A percentile compares a stretch with the other conserved stretches of the same genome.
These are phyloP conservation scores for Solanum hybrid DNA, from an alignment of 305 asterid species.

Conservation along the genomic window DNA sequence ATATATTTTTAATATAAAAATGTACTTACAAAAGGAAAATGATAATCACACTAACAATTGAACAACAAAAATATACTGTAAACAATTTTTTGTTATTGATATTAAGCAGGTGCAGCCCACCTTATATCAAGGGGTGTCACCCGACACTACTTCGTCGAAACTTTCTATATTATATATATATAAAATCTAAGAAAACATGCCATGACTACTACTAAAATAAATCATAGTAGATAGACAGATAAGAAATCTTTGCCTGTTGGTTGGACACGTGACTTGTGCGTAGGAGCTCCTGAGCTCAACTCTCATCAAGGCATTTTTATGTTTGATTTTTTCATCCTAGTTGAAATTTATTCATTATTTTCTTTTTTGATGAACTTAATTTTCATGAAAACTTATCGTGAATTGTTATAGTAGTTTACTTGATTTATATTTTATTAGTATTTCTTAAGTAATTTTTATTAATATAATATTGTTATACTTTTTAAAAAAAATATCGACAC, in stretches of 20 bases:
- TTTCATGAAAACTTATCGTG: not conserved
- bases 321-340: not conserved
- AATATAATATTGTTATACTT: not conserved
- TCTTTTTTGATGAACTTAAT: not conserved
- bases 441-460: too few species aligned
- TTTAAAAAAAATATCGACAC: rapidly evolving
- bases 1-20: too few species aligned
- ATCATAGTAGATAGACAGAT: not conserved
- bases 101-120: not conserved
- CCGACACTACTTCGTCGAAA: too few species aligned
- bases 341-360: not conserved
- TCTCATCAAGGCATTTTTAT: not conserved
- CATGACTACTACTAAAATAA: not conserved
- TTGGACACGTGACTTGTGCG: not conserved
- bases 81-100: not conserved
- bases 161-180: too few species aligned
- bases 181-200: too few species aligned
- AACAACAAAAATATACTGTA: not conserved
- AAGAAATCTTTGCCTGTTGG: not conserved
- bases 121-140: not conserved
- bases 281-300: not conserved
- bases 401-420: not conserved
- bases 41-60: not conserved
- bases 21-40: not conserved
- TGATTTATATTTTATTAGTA: not conserved